Conservation (phyloP, 805 yeast genomes). For the Scheffersomyces ergatensis region DNA sequence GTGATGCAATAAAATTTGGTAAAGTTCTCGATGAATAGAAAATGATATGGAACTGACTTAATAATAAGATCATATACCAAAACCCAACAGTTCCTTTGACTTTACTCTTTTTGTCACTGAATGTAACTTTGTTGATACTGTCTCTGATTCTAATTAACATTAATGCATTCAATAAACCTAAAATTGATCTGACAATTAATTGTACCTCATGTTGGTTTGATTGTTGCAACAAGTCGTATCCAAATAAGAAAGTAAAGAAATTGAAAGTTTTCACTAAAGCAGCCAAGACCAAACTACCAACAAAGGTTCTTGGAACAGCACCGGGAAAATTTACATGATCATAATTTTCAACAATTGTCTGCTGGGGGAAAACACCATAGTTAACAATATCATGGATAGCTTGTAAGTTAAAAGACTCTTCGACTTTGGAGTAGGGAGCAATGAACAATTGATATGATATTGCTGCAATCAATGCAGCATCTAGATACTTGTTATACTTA, state of each 20-base stretch:
- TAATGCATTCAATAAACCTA: conserved; percentile 62
- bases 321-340: conserved; percentile 87
- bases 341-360: conserved; percentile 38
- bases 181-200: conserved; percentile 50
- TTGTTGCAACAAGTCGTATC: conserved; percentile 13
- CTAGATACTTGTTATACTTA: conserved; percentile 14
- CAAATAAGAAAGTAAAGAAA: conserved; percentile 12
- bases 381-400: conserved; percentile 80
- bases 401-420: conserved; percentile 88
- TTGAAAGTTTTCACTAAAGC: conserved; percentile 38
- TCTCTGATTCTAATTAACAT: conserved; percentile 52
- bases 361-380: conserved; percentile 48
- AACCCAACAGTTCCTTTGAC: conserved; percentile 31
- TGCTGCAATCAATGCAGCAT: conserved; percentile 38
- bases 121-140: conserved; percentile 19
- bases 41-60: conserved; percentile 74
- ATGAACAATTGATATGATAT: conserved; percentile 49
- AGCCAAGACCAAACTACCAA: conserved; percentile 64
- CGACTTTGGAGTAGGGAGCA: conserved; percentile 89
- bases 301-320: conserved; percentile 80
- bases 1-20: conserved; percentile 85
- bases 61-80: conserved; percentile 60
- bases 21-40: conserved; percentile 81
- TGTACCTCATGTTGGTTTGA: conserved; percentile 48
- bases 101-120: conserved; percentile 14